Percentiles rank a stretch among this genome's conserved stretches.
Conservation (phyloP, 345 rosid species). For the Citropsis articulata region DNA sequence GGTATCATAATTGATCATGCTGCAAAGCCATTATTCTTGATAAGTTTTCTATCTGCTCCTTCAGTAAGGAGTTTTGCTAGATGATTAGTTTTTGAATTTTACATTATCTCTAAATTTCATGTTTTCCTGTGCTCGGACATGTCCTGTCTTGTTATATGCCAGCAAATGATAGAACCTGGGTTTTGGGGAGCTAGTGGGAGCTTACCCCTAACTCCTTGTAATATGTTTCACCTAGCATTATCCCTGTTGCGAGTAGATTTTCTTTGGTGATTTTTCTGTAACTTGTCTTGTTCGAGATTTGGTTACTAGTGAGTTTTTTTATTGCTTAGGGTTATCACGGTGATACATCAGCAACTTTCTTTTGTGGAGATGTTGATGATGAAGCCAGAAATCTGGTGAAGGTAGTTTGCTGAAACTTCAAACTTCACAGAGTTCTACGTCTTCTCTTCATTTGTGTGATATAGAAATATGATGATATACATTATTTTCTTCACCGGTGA, state of each 20-base stretch:
- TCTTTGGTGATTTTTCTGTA: slow-evolving; percentile 6
- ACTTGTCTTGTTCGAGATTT: slow-evolving; percentile 1
- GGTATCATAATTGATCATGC: neutral
- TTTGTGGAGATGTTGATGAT: slow-evolving; percentile 81
- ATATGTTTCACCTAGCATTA: neutral
- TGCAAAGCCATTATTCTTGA: neutral
- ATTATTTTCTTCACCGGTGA: neutral
- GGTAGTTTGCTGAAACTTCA: slow-evolving; percentile 39
- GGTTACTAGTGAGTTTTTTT: neutral
- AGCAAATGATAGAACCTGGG: neutral
- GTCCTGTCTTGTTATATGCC: neutral
- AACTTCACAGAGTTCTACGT: neutral
- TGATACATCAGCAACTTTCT: slow-evolving; percentile 93
- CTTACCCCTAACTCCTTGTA: neutral
- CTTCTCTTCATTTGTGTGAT: neutral
- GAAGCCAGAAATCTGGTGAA: slow-evolving; percentile 74
- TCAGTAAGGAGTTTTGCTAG: neutral
- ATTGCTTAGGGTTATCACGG: slow-evolving; percentile 82
- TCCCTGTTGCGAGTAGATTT: neutral
- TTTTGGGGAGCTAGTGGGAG: neutral
- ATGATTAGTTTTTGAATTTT: neutral
- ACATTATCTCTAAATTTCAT: neutral
- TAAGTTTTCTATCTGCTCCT: neutral
- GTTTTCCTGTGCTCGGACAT: neutral
- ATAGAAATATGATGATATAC: neutral